A percentile compares a stretch with the other conserved stretches of the same genome.
phyloP scores from a whole-genome alignment of 768 basidiomycete species.

The Suillus clintonianus region DNA sequence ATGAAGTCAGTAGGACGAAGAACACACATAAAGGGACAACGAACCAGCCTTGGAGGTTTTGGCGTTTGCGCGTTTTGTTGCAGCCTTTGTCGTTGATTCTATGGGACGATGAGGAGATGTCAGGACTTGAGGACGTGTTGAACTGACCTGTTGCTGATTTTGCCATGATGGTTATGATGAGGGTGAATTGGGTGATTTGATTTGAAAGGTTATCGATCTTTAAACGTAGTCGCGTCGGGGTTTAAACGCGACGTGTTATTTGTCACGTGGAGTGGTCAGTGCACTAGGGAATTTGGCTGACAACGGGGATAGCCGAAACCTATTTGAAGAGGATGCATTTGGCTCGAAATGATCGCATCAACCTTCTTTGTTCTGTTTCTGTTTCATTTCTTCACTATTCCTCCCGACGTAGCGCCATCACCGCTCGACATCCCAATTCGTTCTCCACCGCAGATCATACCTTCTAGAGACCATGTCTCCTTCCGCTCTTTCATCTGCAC shows the following conservation, averaged over 20 bases:
- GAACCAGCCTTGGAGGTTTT: constrained; percentile 42
- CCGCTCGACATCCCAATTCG: constrained; percentile 1
- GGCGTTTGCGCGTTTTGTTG: constrained; percentile 54
- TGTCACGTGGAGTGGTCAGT: constrained; percentile 31
- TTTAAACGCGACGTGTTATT: constrained; percentile 13
- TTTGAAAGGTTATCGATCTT: constrained; percentile 7
- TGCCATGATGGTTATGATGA: constrained; percentile 41
- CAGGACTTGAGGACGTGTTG: neutral
- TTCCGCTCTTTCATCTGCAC: constrained; percentile 45
- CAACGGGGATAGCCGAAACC: constrained; percentile 15
- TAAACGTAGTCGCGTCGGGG: constrained; percentile 24
- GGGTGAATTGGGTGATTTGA: constrained; percentile 6
- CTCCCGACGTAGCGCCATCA: neutral
- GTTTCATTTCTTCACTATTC: no score
- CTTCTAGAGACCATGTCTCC: constrained; percentile 35
- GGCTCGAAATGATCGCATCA: neutral
- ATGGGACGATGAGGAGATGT: constrained; percentile 6
- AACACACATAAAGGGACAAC: constrained; percentile 13
- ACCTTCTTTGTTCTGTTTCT: no score
- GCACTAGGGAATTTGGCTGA: constrained; percentile 2
- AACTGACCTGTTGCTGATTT: constrained; percentile 50
- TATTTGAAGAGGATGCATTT: constrained; percentile 18
- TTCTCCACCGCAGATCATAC: neutral
- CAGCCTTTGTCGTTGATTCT: constrained; percentile 57
- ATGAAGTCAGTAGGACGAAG: neutral